Base-by-base conservation (phyloP, 176 grass and related monocot species). In the Panicum miliaceum region DNA sequence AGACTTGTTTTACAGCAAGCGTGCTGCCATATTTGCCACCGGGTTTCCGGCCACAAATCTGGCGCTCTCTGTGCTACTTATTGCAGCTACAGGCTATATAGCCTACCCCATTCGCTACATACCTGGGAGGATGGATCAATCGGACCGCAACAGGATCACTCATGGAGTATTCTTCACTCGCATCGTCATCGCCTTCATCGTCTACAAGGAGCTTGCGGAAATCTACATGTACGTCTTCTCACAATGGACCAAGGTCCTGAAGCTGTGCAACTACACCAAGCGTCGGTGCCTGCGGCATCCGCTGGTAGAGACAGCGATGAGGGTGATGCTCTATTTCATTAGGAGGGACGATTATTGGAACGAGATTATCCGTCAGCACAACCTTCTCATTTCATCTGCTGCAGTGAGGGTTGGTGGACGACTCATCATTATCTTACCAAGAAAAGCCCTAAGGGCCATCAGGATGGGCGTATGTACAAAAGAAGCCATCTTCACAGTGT, bases 1-100 rank as follows among this genome's bases (percentile, higher is more conserved):
- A 6, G 86, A 88, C 59, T 4, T 64, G 9, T 79, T 84, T 16
- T 64, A 78, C 27, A 84, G 65, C 45, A 82, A 83, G 51, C 57
- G 70, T 15, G 37, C 72, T 0, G 5, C 46, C 18, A 29, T 88
- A 19, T 84, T 88, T 4, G 38, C 81, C 3, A 0, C 0, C 1
- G 73, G 86, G 19, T 64, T 88, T 0, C 64, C 73, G 1, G 0
- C 2, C 6, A 0, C 0, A 0, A 79, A 8, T 0, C 15, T 79
- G 12, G 0, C 71, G 3, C 23, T 88, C 0, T 84, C 86, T 0
- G 0, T 73, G 41, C 40, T 0, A 0, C 23, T 88, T 9, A 26
- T 34, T 20, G 27, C 34, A 1, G 72, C 76, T 0, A 43, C 64
- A 0, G 74, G 18, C 0, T 88, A 64, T 37, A 23, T 88, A 1